Base-by-base conservation (phyloP, 192 early-diverging fungal genomes). In the Pecoramyces ruminantium region DNA sequence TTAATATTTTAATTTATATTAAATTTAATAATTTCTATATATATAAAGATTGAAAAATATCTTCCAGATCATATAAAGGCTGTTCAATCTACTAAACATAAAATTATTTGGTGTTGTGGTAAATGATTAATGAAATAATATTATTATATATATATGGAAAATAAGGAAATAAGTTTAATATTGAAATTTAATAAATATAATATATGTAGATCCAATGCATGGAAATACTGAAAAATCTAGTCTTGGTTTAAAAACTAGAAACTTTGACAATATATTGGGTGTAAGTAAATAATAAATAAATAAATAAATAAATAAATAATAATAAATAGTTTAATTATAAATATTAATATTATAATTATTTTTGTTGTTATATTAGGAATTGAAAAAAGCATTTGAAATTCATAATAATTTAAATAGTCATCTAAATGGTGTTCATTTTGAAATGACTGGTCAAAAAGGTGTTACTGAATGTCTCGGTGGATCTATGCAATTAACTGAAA, bases 201-300 rank as follows among this genome's bases (percentile, higher is more conserved):
- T n/a, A n/a, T n/a, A n/a, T n/a, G n/a, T n/a, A 29, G 97, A 99
- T 84, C 97, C 97, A 17, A 97, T 97, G 96, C 97, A 99, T 85
- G 97, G 97, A 83, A 99, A 99, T 87, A 98, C 96, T 21, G 93
- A 94, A 81, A 91, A 91, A 18, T 92, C 94, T 0, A 86, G 87
- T 0, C 87, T 92, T 11, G 95, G 95, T 11, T 87, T 96, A 83
- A 98, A 98, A 87, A 99, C 97, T 3, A 87, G 97, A 40, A 89
- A 93, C 38, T 95, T 96, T 84, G 91, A 95, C 38, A 90, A 95
- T 78, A 99, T 99, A 81, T 93, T 94, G 78, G 83, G 82, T 80
- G 88, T 88, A 85, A 38, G 29, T 80, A n/a, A n/a, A n/a, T n/a
- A n/a, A n/a, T n/a, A n/a, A n/a, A n/a, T n/a, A n/a, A n/a, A n/a